A percentile compares a stretch with the other conserved stretches of the same genome.
phyloP scores from a whole-genome alignment of 768 basidiomycete genomes.

The Glaciozyma antarctica region DNA sequence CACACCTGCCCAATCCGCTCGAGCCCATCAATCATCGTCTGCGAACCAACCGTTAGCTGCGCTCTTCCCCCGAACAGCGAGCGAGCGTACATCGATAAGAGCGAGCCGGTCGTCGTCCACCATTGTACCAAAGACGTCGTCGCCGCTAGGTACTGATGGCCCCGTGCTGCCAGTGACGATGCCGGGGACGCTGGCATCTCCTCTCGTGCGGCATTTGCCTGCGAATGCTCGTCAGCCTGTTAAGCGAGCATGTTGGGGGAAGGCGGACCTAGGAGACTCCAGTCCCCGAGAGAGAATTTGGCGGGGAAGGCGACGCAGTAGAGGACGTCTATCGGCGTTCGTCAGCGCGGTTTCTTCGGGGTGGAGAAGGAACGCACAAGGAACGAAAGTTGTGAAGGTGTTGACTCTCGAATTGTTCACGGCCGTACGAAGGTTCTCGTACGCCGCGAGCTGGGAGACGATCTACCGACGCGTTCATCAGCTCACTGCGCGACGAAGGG shows the following conservation, averaged over 20 bases:
- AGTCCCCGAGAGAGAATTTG: conserved; percentile 28
- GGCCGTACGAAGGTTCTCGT: conserved; percentile 22
- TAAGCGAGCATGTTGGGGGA: too few species aligned
- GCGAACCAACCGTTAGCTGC: too few species aligned
- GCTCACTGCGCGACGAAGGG: too few species aligned
- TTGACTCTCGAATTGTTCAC: conserved; percentile 11
- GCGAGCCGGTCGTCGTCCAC: conserved; percentile 5
- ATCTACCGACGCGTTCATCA: too few species aligned
- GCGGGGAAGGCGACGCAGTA: conserved; percentile 25
- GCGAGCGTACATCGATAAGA: too few species aligned
- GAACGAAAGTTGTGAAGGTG: conserved; percentile 19
- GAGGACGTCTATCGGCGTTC: background rate
- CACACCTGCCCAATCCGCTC: too few species aligned
- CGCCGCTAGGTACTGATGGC: conserved; percentile 4
- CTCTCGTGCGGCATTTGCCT: background rate
- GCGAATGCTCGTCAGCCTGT: background rate
- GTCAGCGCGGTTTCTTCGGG: background rate
- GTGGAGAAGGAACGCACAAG: conserved; percentile 6
- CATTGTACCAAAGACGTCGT: conserved; percentile 23
- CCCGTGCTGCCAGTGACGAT: background rate
- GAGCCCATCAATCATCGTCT: too few species aligned
- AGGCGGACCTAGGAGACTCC: conserved; percentile 15
- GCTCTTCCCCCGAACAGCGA: too few species aligned
- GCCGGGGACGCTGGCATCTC: background rate
- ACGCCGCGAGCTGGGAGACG: conserved; percentile 19